phyloP scores from a whole-genome alignment of 108 stramenopile species.

The Fragilaria crotonensis region DNA sequence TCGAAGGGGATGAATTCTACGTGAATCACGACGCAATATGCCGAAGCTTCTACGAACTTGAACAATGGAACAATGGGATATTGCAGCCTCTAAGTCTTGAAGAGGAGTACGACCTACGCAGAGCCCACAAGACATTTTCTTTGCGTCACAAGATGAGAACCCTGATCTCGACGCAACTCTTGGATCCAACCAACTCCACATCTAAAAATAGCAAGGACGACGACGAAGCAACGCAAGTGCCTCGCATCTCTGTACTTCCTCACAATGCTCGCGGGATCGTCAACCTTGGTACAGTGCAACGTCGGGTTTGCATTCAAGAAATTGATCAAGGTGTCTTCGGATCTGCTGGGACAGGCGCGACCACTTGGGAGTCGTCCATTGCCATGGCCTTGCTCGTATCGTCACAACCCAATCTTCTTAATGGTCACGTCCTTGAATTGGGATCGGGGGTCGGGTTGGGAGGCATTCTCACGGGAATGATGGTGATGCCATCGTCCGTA shows the following conservation, averaged over 20 bases:
- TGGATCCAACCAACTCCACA: too few relatives aligned
- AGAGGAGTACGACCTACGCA: conserved; percentile 42
- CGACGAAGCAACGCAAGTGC: too few relatives aligned
- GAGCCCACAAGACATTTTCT: conserved; percentile 31
- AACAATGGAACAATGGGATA: conserved; percentile 1
- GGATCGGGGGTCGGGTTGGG: conserved; percentile 54
- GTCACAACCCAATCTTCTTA: conserved; percentile 21
- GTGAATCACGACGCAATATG: conserved; percentile 42
- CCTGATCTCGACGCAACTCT: too few relatives aligned
- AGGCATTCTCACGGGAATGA: conserved; percentile 16
- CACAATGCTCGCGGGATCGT: too few relatives aligned
- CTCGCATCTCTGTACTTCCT: too few relatives aligned
- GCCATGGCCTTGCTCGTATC: conserved; percentile 46
- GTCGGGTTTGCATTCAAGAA: too few relatives aligned
- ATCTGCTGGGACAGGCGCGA: conserved; percentile 43
- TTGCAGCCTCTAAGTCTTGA: conserved; percentile 19
- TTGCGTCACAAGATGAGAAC: too few relatives aligned
- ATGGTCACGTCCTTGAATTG: conserved; percentile 46
- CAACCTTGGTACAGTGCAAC: too few relatives aligned
- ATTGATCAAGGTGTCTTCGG: conserved; percentile 24
- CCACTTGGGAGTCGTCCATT: conserved; percentile 62
- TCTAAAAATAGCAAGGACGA: too few relatives aligned
- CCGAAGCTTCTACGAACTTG: conserved; percentile 35
- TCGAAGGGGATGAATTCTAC: conserved; percentile 45
- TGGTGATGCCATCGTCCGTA: conserved; percentile 11